These are phyloP conservation scores for Aspergillus alliaceus DNA, from an alignment of 2,329 filamentous ascomycete species.

Conservation along the genomic window DNA sequence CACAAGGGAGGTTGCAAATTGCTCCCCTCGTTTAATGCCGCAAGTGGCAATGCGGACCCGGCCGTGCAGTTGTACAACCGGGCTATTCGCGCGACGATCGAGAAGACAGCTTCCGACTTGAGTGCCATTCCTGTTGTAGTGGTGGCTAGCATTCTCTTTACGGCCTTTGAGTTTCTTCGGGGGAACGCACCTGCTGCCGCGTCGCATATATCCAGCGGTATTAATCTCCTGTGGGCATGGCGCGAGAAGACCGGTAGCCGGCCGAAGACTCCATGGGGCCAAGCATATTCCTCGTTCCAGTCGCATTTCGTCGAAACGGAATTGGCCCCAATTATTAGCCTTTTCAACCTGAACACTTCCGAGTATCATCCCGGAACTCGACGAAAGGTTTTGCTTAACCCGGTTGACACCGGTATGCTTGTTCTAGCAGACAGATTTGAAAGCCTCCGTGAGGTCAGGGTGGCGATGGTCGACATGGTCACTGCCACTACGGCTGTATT, in stretches of 20 bases:
- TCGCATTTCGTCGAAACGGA: constrained; percentile 18
- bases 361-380: constrained; percentile 3
- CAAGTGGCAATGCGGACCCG: neutral
- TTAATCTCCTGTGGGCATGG: constrained; percentile 16
- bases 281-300: constrained; percentile 2
- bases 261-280: neutral
- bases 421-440: constrained; percentile 7
- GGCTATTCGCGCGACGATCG: constrained; percentile 13
- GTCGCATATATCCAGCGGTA: constrained; percentile 14
- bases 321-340: constrained; percentile 16
- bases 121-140: constrained; percentile 40
- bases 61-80: constrained; percentile 15
- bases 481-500: constrained; percentile 6
- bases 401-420: neutral
- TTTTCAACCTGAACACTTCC: constrained; percentile 14
- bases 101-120: constrained; percentile 47
- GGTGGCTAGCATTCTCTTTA: constrained; percentile 65
- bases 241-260: constrained; percentile 7
- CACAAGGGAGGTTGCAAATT: constrained; percentile 43
- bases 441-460: constrained; percentile 10
- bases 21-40: constrained; percentile 23
- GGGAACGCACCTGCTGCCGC: constrained; percentile 28
- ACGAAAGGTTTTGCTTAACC: constrained; percentile 8
- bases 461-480: constrained; percentile 15
- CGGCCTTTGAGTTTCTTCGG: constrained; percentile 59